Percentiles rank a stretch among this genome's conserved stretches.
phyloP scores from a whole-genome alignment of 305 asterid species.

The Plantago coronopus region DNA sequence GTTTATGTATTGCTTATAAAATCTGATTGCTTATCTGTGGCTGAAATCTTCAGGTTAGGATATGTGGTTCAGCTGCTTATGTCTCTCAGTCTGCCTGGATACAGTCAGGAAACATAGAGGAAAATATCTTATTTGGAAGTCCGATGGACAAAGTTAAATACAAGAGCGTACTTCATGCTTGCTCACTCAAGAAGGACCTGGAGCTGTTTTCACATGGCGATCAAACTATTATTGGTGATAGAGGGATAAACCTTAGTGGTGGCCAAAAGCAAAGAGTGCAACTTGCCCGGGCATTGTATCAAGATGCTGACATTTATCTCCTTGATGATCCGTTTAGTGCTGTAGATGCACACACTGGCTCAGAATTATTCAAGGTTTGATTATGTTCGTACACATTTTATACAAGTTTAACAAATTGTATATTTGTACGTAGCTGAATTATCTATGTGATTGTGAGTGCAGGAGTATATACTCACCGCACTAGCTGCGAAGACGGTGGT shows the following conservation, averaged over 20 bases:
- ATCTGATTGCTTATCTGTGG: conserved; percentile 22
- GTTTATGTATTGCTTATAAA: conserved; percentile 20
- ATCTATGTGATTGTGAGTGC: conserved; percentile 32
- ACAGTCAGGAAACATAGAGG: conserved; percentile 93
- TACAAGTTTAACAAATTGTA: conserved; percentile 12
- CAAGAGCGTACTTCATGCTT: conserved; percentile 83
- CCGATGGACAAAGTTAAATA: conserved; percentile 88
- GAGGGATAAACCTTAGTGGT: conserved; percentile 83
- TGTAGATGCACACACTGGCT: conserved; percentile 82
- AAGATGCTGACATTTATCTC: conserved; percentile 71
- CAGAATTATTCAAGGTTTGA: conserved; percentile 78
- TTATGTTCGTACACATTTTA: conserved; percentile 9
- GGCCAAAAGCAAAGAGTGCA: conserved; percentile 83
- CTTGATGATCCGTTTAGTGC: conserved; percentile 86
- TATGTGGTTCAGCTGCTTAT: conserved; percentile 84
- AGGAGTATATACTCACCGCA: conserved; percentile 89
- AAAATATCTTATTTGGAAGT: conserved; percentile 84
- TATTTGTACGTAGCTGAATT: conserved; percentile 24
- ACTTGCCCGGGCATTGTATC: conserved; percentile 79
- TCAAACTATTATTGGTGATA: conserved; percentile 75
- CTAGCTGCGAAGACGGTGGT: conserved; percentile 72
- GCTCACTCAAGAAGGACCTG: conserved; percentile 65
- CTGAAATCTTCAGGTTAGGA: conserved; percentile 57
- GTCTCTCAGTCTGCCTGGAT: conserved; percentile 98
- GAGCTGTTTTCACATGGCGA: conserved; percentile 74